Evolutionary conservation across 768 basidiomycete species (phyloP).

Genomic region (Pleurotus sapidus): DNA sequence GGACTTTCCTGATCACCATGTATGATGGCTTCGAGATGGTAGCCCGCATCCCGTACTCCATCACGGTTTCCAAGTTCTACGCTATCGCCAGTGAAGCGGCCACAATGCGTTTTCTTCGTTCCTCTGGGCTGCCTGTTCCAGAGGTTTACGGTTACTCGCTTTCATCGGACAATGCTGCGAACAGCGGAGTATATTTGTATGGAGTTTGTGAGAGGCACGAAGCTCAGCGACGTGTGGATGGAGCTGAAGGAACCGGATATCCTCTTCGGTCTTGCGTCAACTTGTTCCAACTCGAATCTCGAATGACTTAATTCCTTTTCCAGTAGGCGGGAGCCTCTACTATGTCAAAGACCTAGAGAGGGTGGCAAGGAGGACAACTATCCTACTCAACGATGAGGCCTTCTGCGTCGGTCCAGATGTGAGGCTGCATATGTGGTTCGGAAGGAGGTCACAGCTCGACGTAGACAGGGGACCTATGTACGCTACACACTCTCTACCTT

Average conservation of each 20-base stretch:
- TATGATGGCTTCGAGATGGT: slow-evolving; percentile 28
- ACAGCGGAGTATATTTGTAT: slow-evolving; percentile 45
- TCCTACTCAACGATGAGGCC: slow-evolving; percentile 34
- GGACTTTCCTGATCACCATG: slow-evolving; percentile 31
- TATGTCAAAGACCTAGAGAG: slow-evolving; percentile 43
- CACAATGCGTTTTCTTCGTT: slow-evolving; percentile 31
- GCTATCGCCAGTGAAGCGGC: slow-evolving; percentile 34
- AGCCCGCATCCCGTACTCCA: slow-evolving; percentile 30
- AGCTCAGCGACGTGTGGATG: slow-evolving; percentile 37
- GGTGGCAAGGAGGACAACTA: slow-evolving; percentile 26
- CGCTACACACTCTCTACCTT: slow-evolving; percentile 29
- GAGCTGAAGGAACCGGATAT: slow-evolving; percentile 34
- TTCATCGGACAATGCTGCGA: slow-evolving; percentile 33
- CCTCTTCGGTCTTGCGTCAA: slow-evolving; percentile 38
- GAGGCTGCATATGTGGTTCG: slow-evolving; percentile 43
- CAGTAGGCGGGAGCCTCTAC: slow-evolving; percentile 51
- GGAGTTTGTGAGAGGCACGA: slow-evolving; percentile 39
- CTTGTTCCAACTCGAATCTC: slow-evolving; percentile 42
- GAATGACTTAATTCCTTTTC: slow-evolving; percentile 45
- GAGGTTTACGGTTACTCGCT: slow-evolving; percentile 24
- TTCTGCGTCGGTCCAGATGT: slow-evolving; percentile 48
- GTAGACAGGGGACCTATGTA: slow-evolving; percentile 53
- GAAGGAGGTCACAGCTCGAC: slow-evolving; percentile 46
- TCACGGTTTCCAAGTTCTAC: slow-evolving; percentile 22
- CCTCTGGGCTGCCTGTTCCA: slow-evolving; percentile 25